These are phyloP conservation scores for Scheffersomyces illinoinensis DNA, from an alignment of 1,139 yeast genomes.

Conservation along the genomic window DNA sequence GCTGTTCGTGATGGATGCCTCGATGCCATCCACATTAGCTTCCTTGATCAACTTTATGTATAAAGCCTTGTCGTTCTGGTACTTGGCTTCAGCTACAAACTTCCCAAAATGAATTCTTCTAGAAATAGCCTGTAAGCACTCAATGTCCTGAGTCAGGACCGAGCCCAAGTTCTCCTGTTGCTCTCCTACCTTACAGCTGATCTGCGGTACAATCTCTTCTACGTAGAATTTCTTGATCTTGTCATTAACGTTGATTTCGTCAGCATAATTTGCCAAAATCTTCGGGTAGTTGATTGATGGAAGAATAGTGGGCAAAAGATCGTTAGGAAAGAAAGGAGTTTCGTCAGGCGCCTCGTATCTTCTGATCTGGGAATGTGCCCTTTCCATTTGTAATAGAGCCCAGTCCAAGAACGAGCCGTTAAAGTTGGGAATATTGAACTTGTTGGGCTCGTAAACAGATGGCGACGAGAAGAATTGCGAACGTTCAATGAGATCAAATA, in stretches of 20 bases:
- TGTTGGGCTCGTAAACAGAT: slow-evolving; percentile 65
- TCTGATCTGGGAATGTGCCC: slow-evolving; percentile 78
- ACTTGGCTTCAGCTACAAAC: slow-evolving; percentile 96
- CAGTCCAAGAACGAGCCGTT: slow-evolving; percentile 87
- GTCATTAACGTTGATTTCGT: slow-evolving; percentile 74
- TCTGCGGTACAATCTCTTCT: slow-evolving; percentile 67
- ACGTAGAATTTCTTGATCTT: slow-evolving; percentile 70
- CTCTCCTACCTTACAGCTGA: slow-evolving; percentile 70
- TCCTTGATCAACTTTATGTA: slow-evolving; percentile 66
- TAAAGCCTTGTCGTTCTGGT: slow-evolving; percentile 61
- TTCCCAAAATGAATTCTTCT: slow-evolving; percentile 95
- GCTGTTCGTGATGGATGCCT: slow-evolving; percentile 77
- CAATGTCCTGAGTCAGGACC: slow-evolving; percentile 82
- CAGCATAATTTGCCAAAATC: slow-evolving; percentile 70
- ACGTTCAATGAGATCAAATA: slow-evolving; percentile 88
- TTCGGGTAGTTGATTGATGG: slow-evolving; percentile 82
- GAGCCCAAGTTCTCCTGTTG: slow-evolving; percentile 88
- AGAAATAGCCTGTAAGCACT: slow-evolving; percentile 83
- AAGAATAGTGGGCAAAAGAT: slow-evolving; percentile 64
- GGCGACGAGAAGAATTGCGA: slow-evolving; percentile 82
- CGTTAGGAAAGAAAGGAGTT: slow-evolving; percentile 81
- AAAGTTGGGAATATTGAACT: slow-evolving; percentile 63
- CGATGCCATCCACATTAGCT: slow-evolving; percentile 72
- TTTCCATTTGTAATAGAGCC: slow-evolving; percentile 76
- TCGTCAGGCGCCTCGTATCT: slow-evolving; percentile 96